These are phyloP conservation scores for Lactarius quietus DNA, from an alignment of 768 basidiomycete genomes.

Conservation along the genomic window DNA sequence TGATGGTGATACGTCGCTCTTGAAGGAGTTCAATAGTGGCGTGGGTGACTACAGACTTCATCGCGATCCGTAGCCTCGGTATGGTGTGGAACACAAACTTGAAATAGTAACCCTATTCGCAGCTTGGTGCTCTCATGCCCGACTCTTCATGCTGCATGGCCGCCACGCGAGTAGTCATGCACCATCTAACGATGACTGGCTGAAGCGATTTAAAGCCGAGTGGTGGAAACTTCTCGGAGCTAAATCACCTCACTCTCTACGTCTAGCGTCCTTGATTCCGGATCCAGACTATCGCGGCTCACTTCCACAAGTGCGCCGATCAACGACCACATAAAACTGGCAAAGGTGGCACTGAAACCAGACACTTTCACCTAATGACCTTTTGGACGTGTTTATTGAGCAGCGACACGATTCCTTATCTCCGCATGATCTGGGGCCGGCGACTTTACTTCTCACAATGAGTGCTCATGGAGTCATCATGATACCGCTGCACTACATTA, in stretches of 20 bases:
- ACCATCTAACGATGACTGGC: not conserved
- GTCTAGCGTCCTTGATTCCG: not conserved
- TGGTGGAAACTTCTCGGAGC: not conserved
- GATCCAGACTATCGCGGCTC: not conserved
- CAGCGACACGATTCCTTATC: not conserved
- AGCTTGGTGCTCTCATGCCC: not conserved
- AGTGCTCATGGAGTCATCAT: not conserved
- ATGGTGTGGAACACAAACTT: constrained; percentile 57
- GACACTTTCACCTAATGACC: not conserved
- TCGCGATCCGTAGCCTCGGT: constrained; percentile 54
- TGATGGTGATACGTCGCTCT: constrained; percentile 71
- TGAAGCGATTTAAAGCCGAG: no score
- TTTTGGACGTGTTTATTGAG: no score
- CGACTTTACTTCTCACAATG: not conserved
- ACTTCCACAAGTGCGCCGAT: no score
- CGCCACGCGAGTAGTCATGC: not conserved
- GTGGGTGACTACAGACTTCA: constrained; percentile 68
- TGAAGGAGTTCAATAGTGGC: constrained; percentile 50
- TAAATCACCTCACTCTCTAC: not conserved
- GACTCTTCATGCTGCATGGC: not conserved
- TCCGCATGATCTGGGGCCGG: no score
- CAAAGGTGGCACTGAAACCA: not conserved
- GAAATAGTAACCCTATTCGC: not conserved
- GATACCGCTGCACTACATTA: not conserved
- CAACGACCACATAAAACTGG: not conserved